Evolutionary conservation across 2,329 filamentous ascomycete species (phyloP).

Genomic region (Talaromyces sp.): DNA sequence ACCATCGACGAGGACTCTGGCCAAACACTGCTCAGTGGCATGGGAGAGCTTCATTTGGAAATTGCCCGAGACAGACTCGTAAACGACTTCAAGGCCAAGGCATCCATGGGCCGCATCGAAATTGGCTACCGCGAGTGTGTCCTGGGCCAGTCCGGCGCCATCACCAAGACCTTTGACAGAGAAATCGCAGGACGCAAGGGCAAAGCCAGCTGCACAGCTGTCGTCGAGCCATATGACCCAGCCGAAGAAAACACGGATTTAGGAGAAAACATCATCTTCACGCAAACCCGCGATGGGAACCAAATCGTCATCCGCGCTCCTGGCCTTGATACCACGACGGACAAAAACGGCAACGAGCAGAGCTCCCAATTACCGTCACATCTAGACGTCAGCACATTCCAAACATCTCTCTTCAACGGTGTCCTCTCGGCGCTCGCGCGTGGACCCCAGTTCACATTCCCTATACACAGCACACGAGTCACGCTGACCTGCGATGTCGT

Average conservation of each 20-base stretch:
- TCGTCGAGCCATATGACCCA: constrained; percentile 56
- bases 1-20: constrained; percentile 83
- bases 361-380: constrained; percentile 51
- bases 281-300: constrained; percentile 63
- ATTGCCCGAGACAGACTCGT: constrained; percentile 85
- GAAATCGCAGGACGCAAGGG: constrained; percentile 75
- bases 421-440: constrained; percentile 77
- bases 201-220: constrained; percentile 69
- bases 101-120: constrained; percentile 80
- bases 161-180: constrained; percentile 67
- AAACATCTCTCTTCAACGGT: constrained; percentile 66
- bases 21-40: constrained; percentile 87
- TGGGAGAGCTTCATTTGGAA: constrained; percentile 94
- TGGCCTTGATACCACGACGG: constrained; percentile 38
- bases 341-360: constrained; percentile 36
- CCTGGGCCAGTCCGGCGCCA: constrained; percentile 51
- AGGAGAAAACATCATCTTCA: constrained; percentile 31
- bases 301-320: constrained; percentile 55
- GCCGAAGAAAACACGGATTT: constrained; percentile 15
- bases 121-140: constrained; percentile 92
- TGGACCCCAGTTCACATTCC: constrained; percentile 75
- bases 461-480: constrained; percentile 71
- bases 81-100: constrained; percentile 83
- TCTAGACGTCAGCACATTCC: constrained; percentile 46
- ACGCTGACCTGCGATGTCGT: constrained; percentile 63